A percentile compares a stretch with the other conserved stretches of the same genome.
Conservation (phyloP, 495 filamentous ascomycete genomes). For the Aspergillus funiculosus region DNA sequence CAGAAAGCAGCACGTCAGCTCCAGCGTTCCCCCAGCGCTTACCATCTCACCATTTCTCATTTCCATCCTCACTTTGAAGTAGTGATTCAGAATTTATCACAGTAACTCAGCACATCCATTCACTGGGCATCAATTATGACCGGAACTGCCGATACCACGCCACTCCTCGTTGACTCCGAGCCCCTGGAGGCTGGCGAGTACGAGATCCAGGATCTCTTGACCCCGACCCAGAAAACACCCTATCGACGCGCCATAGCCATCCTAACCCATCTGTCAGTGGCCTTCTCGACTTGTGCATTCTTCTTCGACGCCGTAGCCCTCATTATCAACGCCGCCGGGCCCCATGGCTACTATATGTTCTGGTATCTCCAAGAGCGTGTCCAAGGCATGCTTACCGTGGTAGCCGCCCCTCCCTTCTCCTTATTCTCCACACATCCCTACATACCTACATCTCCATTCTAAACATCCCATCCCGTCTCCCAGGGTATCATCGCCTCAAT, state of each 20-base stretch:
- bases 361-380: not conserved
- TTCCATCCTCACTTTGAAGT: too few species aligned
- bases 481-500: conserved; percentile 1
- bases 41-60: too few species aligned
- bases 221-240: not conserved
- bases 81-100: too few species aligned
- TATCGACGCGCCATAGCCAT: not conserved
- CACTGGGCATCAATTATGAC: not conserved
- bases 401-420: not conserved
- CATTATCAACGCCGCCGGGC: not conserved
- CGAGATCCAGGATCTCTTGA: not conserved
- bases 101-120: too few species aligned
- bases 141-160: conserved; percentile 1
- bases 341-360: conserved; percentile 2
- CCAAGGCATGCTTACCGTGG: not conserved
- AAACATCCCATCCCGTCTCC: too few species aligned
- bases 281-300: not conserved
- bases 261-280: not conserved
- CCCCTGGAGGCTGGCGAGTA: not conserved
- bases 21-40: too few species aligned
- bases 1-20: too few species aligned
- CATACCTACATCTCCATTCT: not conserved
- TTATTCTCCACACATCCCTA: not conserved
- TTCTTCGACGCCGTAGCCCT: not conserved
- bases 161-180: not conserved